These are phyloP conservation scores for Penicillium sp. DNA, from an alignment of 2,329 filamentous ascomycete genomes.

Conservation along the genomic window DNA sequence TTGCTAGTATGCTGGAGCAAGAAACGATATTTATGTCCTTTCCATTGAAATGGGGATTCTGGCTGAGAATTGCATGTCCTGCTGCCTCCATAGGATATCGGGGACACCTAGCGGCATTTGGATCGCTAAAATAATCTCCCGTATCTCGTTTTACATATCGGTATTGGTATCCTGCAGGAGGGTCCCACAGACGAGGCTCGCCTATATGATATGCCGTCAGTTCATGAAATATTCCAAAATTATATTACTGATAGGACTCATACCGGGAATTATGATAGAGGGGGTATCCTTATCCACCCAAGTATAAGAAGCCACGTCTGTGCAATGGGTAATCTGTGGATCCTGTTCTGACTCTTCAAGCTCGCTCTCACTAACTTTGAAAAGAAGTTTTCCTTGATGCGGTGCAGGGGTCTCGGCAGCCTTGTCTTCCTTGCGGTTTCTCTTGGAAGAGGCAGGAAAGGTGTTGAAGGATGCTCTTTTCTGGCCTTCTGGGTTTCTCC, in stretches of 20 bases:
- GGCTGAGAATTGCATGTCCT: constrained; percentile 39
- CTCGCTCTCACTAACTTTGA: too few relatives aligned
- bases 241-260: too few relatives aligned
- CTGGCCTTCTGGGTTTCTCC: too few relatives aligned
- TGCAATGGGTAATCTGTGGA: constrained; percentile 31
- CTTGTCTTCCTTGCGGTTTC: too few relatives aligned
- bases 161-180: constrained; percentile 24
- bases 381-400: too few relatives aligned
- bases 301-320: constrained; percentile 50
- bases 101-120: constrained; percentile 30
- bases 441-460: too few relatives aligned
- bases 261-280: constrained; percentile 46
- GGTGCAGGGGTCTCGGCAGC: too few relatives aligned
- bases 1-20: constrained; percentile 60
- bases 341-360: neutral
- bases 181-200: constrained; percentile 50
- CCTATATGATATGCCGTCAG: constrained; percentile 32
- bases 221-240: constrained; percentile 11
- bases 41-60: constrained; percentile 33
- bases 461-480: too few relatives aligned
- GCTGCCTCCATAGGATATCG: constrained; percentile 44
- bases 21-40: constrained; percentile 52
- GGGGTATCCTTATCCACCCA: constrained; percentile 40
- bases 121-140: constrained; percentile 46
- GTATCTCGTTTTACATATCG: constrained; percentile 40